Evolutionary conservation across 2,329 filamentous ascomycete genomes (phyloP), one percentile per base, ranked within the genome.

Genomic region (Verticillium isaacii): DNA sequence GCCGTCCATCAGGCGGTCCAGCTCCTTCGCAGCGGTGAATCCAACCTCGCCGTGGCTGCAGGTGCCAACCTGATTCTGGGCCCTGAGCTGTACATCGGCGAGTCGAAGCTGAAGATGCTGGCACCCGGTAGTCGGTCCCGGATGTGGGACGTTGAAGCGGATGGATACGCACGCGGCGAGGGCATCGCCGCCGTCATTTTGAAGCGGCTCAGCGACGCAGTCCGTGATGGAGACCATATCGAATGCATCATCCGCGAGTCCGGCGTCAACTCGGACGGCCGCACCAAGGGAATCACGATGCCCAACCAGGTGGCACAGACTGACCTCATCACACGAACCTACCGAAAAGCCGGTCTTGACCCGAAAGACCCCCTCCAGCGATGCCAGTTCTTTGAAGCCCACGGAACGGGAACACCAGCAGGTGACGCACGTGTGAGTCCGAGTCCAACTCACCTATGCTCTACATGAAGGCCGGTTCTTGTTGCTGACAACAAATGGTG

Each of bases 111-210:
- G 36, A 58, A 58, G 45, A 60, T 68, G 54, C 58, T 68, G 7
- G 65, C 64, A 12, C 67, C 64, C 2, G 62, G 62, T 32, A 61
- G 64, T 3, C 61, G 57, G 2, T 67, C 61, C 25, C 57, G 69
- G 23, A 65, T 65, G 14, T 77, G 73, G 57, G 78, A 80, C 59
- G 58, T 67, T 8, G 62, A 67, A 9, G 79, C 75, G 1, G 70
- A 77, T 56, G 80, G 80, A 0, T 82, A 80, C 63, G 76, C 70
- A 0, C 70, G 78, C 11, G 79, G 76, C 2, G 80, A 83, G 63
- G 79, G 77, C 1, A 66, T 75, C 19, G 73, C 67, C 0, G 69
- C 73, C 29, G 45, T 82, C 3, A 62, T 79, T 3, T 61, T 83
- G 1, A 82, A 82, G 66, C 70, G 68, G 0, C 65, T 82, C 0